Base-by-base conservation (phyloP, 1,284 basidiomycete species). In the Paramarasmius palmivorus region DNA sequence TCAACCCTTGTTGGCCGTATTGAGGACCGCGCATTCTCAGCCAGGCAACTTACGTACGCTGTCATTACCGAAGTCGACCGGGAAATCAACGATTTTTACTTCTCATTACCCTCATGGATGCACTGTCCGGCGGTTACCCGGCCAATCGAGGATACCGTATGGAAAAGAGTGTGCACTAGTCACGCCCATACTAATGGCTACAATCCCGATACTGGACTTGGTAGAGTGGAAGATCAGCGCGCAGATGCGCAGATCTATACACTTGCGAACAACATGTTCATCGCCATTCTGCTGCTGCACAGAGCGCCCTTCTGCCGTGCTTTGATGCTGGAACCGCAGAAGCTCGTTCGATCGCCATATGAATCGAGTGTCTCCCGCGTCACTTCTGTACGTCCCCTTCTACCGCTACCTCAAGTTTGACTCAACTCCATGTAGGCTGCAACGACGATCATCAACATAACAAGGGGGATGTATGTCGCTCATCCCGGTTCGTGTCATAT, bases 251-350 rank as follows among this genome's bases (percentile, higher is more conserved):
- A 63, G 51, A 57, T 59, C 15, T 55, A 59, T 23, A 58, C 57
- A 14, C 34, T 63, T 3, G 54, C 60, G 22, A 61, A 59, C 25
- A 61, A 59, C 57, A 59, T 59, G 26, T 63, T 59, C 39, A 44
- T 59, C 35, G 58, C 59, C 5, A 52, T 61, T 10, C 38, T 64
- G 25, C 59, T 60, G 56, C 36, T 64, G 36, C 63, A 64, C 51
- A 56, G 63, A 2, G 59, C 59, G 8, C 63, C 63, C 4, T 64
- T 64, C 34, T 64, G 63, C 19, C 47, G 61, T 40, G 63, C 61
- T 19, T 36, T 64, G 37, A 59, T 61, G 57, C 12, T 61, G 41
- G 60, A 55, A 9, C 49, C 57, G 25, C 55, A 59, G 35, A 55
- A 60, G 17, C n/a, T 63, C 14, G 37, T 52, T 5, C 50, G 49